Conservation (phyloP, 371 early-diverging fungal genomes). For the Rhizomucor pusillus region DNA sequence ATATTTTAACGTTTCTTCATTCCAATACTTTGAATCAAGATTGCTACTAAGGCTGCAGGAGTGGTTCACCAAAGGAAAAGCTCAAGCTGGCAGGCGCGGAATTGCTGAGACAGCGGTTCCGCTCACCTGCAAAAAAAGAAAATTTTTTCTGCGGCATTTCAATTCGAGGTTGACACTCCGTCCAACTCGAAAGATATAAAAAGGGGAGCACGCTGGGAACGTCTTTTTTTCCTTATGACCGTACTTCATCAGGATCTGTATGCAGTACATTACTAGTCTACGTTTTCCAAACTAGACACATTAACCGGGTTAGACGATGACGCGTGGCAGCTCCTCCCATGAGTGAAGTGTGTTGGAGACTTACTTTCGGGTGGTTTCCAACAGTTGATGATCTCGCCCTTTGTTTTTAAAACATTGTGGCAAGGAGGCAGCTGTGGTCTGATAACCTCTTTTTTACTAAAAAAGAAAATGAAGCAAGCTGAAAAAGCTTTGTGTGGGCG, state of each 20-base stretch:
- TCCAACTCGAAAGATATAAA: conserved; percentile 29
- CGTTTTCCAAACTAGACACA: conserved; percentile 50
- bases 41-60: no score
- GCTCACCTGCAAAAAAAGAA: no score
- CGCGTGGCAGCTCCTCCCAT: conserved; percentile 37
- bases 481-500: no score
- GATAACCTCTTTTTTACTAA: conserved; percentile 26
- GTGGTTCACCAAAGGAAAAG: no score
- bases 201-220: conserved; percentile 11
- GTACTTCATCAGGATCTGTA: conserved; percentile 56
- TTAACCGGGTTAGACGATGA: conserved; percentile 45
- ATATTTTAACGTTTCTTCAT: no score
- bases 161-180: no score
- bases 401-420: conserved; percentile 36
- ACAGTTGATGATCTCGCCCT: conserved; percentile 42
- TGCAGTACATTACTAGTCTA: conserved; percentile 51
- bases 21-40: no score
- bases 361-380: conserved; percentile 18
- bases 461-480: conserved; percentile 10
- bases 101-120: no score
- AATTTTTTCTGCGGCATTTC: no score
- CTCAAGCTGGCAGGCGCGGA: no score
- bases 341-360: conserved; percentile 43
- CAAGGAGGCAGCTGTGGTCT: conserved; percentile 41
- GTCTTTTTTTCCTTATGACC: conserved; percentile 40